Evolutionary conservation across 768 basidiomycete species (phyloP), one percentile per base, ranked within the genome.

Genomic region (Lepiota subincarnata): DNA sequence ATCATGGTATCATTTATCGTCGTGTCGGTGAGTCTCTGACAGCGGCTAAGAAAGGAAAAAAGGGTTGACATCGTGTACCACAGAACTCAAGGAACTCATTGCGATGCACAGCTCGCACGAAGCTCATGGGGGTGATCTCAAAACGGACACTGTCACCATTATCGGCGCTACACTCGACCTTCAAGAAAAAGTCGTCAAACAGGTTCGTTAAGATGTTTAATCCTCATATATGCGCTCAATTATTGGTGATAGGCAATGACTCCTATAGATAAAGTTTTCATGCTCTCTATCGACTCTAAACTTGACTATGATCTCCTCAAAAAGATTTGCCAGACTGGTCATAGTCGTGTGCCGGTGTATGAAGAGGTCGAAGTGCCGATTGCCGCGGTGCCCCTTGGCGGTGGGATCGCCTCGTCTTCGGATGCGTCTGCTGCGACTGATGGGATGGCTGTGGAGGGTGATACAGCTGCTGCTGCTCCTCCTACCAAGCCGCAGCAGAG

Each of bases 31-130:
- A 48, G 43, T 19, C n/a, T 28, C 43, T 2, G 16, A 8, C n/a
- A n/a, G n/a, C n/a, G n/a, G n/a, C n/a, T n/a, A n/a, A n/a, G n/a
- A n/a, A 3, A 10, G 55, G 13, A 19, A 38, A 19, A n/a, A 2
- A 28, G 8, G 28, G 18, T 35, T 44, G 2, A 31, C 37, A 18
- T 38, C 45, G 37, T n/a, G 35, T n/a, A 14, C 20, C 6, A 61
- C n/a, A 76, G 89, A 96, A 64, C 76, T 96, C 24, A 92, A 94
- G 62, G 92, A 95, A 64, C 72, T 96, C 22, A 93, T 96, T 54
- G 90, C 91, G 1, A 83, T 95, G 81, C 93, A 96, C 58, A 84
- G 84, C 1, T 81, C 79, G 0, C 77, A 77, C 28, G 85, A 80
- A 4, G 74, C 84, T 0, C 86, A 85, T 54, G 92, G 91, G 11